Conservation (phyloP, 495 filamentous ascomycete species). For the Bacidia rubella region DNA sequence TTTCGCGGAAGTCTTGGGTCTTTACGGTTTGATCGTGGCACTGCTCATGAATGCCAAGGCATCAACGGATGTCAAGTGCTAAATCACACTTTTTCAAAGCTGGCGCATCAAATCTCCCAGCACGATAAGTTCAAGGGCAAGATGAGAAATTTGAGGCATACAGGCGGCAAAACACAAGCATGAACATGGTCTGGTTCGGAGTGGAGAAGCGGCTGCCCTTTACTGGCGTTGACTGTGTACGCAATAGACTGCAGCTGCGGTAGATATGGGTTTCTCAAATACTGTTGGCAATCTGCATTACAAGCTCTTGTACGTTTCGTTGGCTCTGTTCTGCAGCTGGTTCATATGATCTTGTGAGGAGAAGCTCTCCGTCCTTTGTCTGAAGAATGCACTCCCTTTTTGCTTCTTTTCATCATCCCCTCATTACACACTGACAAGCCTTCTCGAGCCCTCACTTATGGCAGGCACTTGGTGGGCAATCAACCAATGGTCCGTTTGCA, state of each 20-base stretch:
- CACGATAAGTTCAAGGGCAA: neutral
- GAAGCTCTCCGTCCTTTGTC: too few relatives aligned
- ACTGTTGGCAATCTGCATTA: neutral
- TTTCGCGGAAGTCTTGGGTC: conserved; percentile 99
- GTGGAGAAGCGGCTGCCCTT: neutral
- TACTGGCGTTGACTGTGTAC: conserved; percentile 2
- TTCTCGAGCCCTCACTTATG: too few relatives aligned
- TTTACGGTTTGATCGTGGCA: conserved; percentile 96
- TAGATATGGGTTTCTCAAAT: conserved; percentile 4
- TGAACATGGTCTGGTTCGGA: neutral
- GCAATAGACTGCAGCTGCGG: conserved; percentile 3
- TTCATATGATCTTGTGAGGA: too few relatives aligned
- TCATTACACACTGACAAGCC: too few relatives aligned
- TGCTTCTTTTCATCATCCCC: too few relatives aligned
- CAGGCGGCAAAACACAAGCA: neutral
- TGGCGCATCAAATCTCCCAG: neutral
- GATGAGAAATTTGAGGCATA: neutral
- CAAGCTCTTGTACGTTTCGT: neutral
- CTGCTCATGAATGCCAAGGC: conserved; percentile 96
- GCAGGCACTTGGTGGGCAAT: too few relatives aligned
- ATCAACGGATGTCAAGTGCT: conserved; percentile 33
- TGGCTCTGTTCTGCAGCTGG: too few relatives aligned
- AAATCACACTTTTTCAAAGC: too few relatives aligned
- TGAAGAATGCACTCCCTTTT: too few relatives aligned
- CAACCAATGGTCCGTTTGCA: too few relatives aligned